These are phyloP conservation scores for Coniella vitis DNA, from an alignment of 2,329 filamentous ascomycete genomes.

Conservation along the genomic window DNA sequence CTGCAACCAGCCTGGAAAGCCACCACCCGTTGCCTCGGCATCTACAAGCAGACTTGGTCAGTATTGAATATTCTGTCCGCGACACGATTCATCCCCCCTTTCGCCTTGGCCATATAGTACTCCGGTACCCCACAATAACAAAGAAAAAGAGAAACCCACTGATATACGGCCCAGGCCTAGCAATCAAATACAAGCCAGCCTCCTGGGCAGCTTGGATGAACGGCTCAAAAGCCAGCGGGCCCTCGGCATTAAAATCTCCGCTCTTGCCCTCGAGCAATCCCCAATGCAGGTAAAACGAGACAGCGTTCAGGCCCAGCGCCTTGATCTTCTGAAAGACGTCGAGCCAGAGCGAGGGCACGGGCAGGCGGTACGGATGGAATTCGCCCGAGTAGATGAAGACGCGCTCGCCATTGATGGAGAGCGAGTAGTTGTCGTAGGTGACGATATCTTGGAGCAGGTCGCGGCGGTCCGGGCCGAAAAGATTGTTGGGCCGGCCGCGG, in stretches of 20 bases:
- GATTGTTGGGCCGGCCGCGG: slow-evolving; percentile 7
- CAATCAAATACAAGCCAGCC: slow-evolving; percentile 64
- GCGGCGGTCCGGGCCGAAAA: slow-evolving; percentile 8
- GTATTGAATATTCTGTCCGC: background rate
- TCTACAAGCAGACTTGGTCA: background rate
- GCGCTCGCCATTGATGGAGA: slow-evolving; percentile 60
- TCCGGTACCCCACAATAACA: no score
- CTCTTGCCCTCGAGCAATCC: slow-evolving; percentile 62
- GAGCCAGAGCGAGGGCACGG: slow-evolving; percentile 38
- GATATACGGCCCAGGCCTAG: slow-evolving; percentile 24
- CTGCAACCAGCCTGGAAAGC: slow-evolving; percentile 67
- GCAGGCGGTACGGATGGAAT: slow-evolving; percentile 51
- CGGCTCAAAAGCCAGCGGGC: slow-evolving; percentile 59
- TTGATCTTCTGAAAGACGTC: slow-evolving; percentile 72
- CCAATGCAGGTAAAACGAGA: slow-evolving; percentile 69
- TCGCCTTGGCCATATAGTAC: no score
- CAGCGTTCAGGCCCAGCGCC: slow-evolving; percentile 62
- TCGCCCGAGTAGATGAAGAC: slow-evolving; percentile 62
- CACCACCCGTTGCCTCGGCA: slow-evolving; percentile 61
- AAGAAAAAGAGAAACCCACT: background rate
- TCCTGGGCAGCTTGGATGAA: slow-evolving; percentile 63
- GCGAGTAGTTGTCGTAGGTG: slow-evolving; percentile 61
- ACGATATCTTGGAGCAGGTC: slow-evolving; percentile 28
- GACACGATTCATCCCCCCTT: background rate
- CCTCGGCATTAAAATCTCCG: slow-evolving; percentile 58